Base-by-base conservation (phyloP, 805 yeast species). In the Schizosaccharomyces octosporus region DNA sequence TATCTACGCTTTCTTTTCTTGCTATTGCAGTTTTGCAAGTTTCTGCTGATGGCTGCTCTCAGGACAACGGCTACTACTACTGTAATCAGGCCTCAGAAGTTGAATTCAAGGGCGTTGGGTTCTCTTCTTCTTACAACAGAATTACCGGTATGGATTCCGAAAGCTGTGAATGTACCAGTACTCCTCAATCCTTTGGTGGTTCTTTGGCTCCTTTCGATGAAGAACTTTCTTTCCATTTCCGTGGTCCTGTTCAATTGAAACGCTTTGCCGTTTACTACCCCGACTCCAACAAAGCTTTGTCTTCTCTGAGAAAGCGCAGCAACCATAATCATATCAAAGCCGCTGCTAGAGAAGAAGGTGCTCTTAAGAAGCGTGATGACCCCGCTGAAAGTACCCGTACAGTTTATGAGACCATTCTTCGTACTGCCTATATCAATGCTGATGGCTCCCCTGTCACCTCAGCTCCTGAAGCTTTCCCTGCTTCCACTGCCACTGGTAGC, bases 231-330 rank as follows among this genome's bases (percentile, higher is more conserved):
- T 82, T 87, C 63, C 95, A 87, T 72, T 84, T 87, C 77, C 83
- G 95, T 77, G 95, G 95, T 67, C 95, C 95, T 45, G 69, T 87
- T 67, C 78, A 80, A 70, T 80, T 87, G 70, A 74, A 76, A 69
- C 87, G 87, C 74, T 87, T 93, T 70, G 97, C 89, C 72, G 96
- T 87, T 62, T 93, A 89, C 78, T 82, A 83, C 69, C 55, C 48
- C 39, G 54, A 57, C 48, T 75, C 64, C 1, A 5, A 39, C 21
- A 31, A 21, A 13, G 60, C 69, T 15, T 62, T 70, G 24, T 36
- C 60, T 36, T 39, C 27, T 63, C 61, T 90, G 87, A 64, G 87
- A 95, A 62, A 81, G 84, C 67, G 84, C 90, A 61, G 88, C 86
- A 60, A 76, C 72, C 65, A 87, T 84, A 21, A 51, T 3, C 51